Evolutionary conservation across 176 grass and related monocot genomes (phyloP).

Genomic region (Phyllostachys edulis): DNA sequence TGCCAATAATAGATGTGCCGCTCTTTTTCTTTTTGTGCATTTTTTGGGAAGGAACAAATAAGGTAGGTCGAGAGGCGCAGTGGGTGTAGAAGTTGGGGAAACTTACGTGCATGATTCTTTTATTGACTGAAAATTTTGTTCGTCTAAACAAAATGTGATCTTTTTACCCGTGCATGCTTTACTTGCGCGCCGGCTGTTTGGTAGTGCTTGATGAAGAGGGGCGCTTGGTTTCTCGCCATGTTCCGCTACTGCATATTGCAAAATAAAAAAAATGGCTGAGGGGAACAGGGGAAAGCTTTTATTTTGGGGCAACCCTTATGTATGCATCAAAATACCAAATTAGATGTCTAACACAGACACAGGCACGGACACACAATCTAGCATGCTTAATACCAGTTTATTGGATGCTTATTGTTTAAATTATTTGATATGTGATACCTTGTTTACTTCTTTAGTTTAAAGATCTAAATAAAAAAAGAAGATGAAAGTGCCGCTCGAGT

Average conservation of each 20-base stretch:
- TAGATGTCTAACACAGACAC: not conserved
- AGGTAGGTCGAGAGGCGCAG: not conserved
- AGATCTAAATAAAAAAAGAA: not conserved
- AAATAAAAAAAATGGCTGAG: too few relatives aligned
- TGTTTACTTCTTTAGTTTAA: constrained; percentile 17
- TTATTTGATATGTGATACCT: not conserved
- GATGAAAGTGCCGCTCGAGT: not conserved
- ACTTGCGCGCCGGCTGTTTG: not conserved
- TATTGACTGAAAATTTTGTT: not conserved
- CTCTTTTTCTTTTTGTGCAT: not conserved
- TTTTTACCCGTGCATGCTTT: not conserved
- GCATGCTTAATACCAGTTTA: not conserved
- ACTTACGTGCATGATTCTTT: not conserved
- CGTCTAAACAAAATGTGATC: not conserved
- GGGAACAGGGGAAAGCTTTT: not conserved
- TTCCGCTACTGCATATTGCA: not conserved
- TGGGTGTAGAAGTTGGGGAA: not conserved
- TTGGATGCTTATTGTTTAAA: not conserved
- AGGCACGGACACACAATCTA: too few relatives aligned
- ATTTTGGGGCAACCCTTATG: not conserved
- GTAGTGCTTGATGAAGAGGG: constrained; percentile 4
- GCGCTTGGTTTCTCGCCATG: not conserved
- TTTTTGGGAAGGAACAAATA: not conserved
- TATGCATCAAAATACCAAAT: not conserved
- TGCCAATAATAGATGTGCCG: constrained; percentile 4